phyloP scores from a whole-genome alignment of 2,329 filamentous ascomycete genomes.

The Rutstroemia sp. region DNA sequence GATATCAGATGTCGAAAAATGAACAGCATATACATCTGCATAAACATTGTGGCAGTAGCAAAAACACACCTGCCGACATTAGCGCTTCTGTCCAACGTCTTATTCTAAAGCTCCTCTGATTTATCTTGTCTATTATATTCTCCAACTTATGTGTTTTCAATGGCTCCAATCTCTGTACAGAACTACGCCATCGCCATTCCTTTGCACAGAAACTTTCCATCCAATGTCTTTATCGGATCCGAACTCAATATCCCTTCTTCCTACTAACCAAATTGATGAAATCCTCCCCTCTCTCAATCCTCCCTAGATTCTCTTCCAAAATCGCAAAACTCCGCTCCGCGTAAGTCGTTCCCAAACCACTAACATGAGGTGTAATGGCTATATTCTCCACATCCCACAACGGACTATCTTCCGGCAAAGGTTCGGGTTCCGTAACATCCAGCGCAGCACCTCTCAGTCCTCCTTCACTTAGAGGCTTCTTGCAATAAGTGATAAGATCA shows the following conservation, averaged over 20 bases:
- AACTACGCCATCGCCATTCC: too few relatives aligned
- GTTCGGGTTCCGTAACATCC: slow-evolving; percentile 64
- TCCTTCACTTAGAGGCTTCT: slow-evolving; percentile 31
- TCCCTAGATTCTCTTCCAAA: slow-evolving; percentile 47
- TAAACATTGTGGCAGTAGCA: too few relatives aligned
- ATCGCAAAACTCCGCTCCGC: slow-evolving; percentile 49
- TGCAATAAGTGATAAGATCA: slow-evolving; percentile 49
- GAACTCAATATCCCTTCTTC: slow-evolving; percentile 49
- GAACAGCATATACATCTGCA: too few relatives aligned
- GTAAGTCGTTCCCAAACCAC: slow-evolving; percentile 47
- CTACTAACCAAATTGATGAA: slow-evolving; percentile 57
- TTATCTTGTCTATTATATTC: too few relatives aligned
- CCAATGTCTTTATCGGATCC: too few relatives aligned
- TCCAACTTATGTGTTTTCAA: too few relatives aligned
- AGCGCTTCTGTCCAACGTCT: too few relatives aligned
- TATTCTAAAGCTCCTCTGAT: too few relatives aligned
- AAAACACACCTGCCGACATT: too few relatives aligned
- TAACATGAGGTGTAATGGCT: slow-evolving; percentile 59
- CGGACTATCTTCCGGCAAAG: slow-evolving; percentile 50
- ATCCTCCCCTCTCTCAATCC: slow-evolving; percentile 42
- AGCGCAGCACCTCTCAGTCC: slow-evolving; percentile 54
- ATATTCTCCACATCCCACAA: slow-evolving; percentile 57
- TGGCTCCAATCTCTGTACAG: too few relatives aligned
- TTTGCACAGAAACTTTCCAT: too few relatives aligned
- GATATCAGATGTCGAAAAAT: too few relatives aligned